A percentile compares a stretch with the other conserved stretches of the same genome.
These are phyloP conservation scores for Akanthomyces lecanii DNA, from an alignment of 2,329 filamentous ascomycete species.

Conservation along the genomic window DNA sequence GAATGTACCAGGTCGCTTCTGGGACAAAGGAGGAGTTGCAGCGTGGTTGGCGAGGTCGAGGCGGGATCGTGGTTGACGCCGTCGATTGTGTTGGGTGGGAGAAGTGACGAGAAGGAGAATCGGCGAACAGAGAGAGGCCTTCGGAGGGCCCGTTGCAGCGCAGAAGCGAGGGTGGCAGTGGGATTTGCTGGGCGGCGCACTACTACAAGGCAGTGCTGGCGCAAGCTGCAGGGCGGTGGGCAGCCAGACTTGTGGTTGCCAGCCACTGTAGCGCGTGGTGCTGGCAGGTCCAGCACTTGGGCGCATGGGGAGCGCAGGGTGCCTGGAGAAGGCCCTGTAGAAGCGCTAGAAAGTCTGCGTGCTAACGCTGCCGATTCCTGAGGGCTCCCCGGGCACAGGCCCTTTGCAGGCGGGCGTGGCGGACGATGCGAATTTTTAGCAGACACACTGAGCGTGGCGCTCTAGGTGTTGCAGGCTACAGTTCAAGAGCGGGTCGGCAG, in stretches of 20 bases:
- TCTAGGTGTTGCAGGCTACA: not conserved
- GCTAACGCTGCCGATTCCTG: too few relatives aligned
- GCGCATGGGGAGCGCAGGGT: not conserved
- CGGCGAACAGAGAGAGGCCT: not conserved
- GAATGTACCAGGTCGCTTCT: constrained; percentile 6
- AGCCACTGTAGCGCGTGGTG: not conserved
- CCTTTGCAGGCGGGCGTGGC: not conserved
- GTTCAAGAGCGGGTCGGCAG: not conserved
- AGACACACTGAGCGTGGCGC: not conserved
- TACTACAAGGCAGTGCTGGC: not conserved
- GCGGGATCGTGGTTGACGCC: not conserved
- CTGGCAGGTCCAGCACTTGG: not conserved
- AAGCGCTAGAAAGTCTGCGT: not conserved
- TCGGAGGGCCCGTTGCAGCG: not conserved
- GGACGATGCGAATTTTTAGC: not conserved
- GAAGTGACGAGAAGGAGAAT: constrained; percentile 3
- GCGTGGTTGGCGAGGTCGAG: not conserved
- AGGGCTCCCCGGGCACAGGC: not conserved
- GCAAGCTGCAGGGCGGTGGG: not conserved
- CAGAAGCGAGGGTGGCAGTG: not conserved
- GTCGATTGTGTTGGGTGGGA: constrained; percentile 5
- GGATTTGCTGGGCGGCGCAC: constrained; percentile 3
- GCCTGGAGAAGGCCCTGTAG: not conserved
- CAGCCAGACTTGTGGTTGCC: not conserved
- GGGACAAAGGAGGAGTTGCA: not conserved